Conservation (phyloP, 1,284 basidiomycete genomes). For the Volvariella surrecta region DNA sequence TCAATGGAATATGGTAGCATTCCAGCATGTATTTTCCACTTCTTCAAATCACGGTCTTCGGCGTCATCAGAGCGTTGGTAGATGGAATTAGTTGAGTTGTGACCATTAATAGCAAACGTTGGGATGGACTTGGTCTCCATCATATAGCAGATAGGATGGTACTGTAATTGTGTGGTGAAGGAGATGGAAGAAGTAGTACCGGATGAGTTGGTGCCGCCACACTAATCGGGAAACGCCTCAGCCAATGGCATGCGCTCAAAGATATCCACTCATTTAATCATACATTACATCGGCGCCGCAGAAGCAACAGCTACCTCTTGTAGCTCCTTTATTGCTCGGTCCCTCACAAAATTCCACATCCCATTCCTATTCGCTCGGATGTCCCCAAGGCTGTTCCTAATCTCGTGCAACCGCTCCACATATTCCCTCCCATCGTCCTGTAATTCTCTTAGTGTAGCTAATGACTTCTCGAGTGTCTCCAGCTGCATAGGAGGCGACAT, state of each 20-base stretch:
- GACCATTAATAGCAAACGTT: neutral
- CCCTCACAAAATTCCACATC: conserved; percentile 67
- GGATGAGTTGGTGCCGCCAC: conserved; percentile 8
- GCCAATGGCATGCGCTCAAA: conserved; percentile 32
- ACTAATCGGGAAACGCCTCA: conserved; percentile 3
- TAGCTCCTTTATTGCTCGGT: conserved; percentile 64
- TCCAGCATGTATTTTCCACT: conserved; percentile 50
- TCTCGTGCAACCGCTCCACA: conserved; percentile 70
- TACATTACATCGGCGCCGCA: conserved; percentile 11
- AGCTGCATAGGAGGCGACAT: conserved; percentile 53
- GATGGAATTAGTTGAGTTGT: neutral
- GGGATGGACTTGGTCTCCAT: too few relatives aligned
- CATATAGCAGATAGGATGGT: too few relatives aligned
- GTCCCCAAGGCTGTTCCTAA: conserved; percentile 67
- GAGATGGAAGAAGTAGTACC: too few relatives aligned
- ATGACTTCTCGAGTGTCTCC: conserved; percentile 61
- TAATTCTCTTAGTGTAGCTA: conserved; percentile 62
- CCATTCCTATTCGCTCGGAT: conserved; percentile 57
- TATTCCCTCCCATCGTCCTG: conserved; percentile 79
- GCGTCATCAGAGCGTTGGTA: neutral
- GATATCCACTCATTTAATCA: conserved; percentile 20
- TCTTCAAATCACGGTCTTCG: conserved; percentile 28
- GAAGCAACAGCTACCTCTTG: conserved; percentile 48
- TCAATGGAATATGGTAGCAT: conserved; percentile 80
- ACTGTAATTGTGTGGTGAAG: too few relatives aligned